Evolutionary conservation across 805 yeast species (phyloP).

Genomic region (Saccharomycopsis sp.): DNA sequence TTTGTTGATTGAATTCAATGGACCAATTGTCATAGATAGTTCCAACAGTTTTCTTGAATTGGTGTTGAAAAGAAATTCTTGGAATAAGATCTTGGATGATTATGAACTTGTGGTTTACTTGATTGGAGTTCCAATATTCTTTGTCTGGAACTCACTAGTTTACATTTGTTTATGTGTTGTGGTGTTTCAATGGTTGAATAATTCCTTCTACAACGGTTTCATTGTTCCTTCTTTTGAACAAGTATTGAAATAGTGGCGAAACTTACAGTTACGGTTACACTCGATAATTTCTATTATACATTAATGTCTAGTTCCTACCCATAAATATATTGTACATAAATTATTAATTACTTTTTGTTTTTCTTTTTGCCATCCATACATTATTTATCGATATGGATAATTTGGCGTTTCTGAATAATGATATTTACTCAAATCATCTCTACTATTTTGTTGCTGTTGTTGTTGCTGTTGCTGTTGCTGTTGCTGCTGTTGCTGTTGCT

Average conservation of each 20-base stretch:
- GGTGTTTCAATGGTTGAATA: constrained; percentile 4
- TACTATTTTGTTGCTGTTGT: not conserved
- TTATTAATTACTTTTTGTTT: not conserved
- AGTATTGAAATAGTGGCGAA: not conserved
- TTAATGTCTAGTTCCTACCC: not conserved
- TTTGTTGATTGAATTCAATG: constrained; percentile 14
- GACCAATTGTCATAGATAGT: constrained; percentile 9
- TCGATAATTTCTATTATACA: too few relatives aligned
- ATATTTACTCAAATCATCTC: constrained; percentile 4
- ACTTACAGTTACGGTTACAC: too few relatives aligned
- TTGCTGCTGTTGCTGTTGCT: constrained; percentile 10
- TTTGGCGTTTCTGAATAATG: constrained; percentile 3
- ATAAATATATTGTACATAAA: not conserved
- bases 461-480: constrained; percentile 5
- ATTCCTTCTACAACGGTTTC: not conserved
- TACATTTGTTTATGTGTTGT: not conserved
- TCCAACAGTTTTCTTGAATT: constrained; percentile 7
- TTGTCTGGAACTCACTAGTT: constrained; percentile 1
- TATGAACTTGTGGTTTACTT: constrained; percentile 5
- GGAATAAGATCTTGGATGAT: not conserved
- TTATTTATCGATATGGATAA: not conserved
- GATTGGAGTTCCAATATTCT: constrained; percentile 5
- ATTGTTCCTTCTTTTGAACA: not conserved
- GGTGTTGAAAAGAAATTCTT: constrained; percentile 2
- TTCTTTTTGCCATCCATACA: not conserved